Evolutionary conservation across 1,139 yeast genomes (phyloP).

Genomic region (Debaryomyces fabryi): DNA sequence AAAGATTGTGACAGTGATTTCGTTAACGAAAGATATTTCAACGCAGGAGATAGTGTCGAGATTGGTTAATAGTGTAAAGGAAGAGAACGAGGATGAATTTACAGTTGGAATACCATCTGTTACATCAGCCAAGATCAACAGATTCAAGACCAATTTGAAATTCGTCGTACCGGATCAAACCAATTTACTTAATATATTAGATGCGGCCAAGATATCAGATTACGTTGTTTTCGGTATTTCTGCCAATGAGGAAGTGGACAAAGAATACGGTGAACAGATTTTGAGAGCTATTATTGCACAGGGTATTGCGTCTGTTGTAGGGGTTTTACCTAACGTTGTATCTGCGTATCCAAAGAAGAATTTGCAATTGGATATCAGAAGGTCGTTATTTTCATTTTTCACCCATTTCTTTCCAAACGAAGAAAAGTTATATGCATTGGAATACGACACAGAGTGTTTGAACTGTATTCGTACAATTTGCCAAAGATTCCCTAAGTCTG

Average conservation of each 20-base stretch:
- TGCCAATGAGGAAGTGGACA: constrained; percentile 80
- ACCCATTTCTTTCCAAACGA: constrained; percentile 88
- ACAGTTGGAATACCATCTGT: constrained; percentile 50
- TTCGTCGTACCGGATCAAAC: constrained; percentile 73
- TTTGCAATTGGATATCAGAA: constrained; percentile 75
- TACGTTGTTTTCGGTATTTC: constrained; percentile 85
- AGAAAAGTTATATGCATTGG: constrained; percentile 76
- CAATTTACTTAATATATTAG: constrained; percentile 71
- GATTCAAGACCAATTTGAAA: constrained; percentile 77
- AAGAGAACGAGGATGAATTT: constrained; percentile 29
- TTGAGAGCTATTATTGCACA: constrained; percentile 87
- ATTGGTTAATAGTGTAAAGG: constrained; percentile 45
- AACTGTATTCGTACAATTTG: constrained; percentile 76
- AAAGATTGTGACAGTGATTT: constrained; percentile 77
- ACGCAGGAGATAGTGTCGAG: constrained; percentile 58
- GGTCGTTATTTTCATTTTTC: constrained; percentile 80
- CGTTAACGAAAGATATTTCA: constrained; percentile 73
- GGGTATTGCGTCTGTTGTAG: constrained; percentile 84
- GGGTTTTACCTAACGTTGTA: constrained; percentile 76
- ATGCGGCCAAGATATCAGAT: constrained; percentile 88
- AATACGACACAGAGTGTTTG: constrained; percentile 63
- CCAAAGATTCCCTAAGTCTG: constrained; percentile 83
- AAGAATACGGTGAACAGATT: constrained; percentile 80
- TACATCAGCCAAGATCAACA: constrained; percentile 50
- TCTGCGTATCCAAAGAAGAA: constrained; percentile 72